Conservation (phyloP, 495 filamentous ascomycete genomes). For the Apodospora peruviana region DNA sequence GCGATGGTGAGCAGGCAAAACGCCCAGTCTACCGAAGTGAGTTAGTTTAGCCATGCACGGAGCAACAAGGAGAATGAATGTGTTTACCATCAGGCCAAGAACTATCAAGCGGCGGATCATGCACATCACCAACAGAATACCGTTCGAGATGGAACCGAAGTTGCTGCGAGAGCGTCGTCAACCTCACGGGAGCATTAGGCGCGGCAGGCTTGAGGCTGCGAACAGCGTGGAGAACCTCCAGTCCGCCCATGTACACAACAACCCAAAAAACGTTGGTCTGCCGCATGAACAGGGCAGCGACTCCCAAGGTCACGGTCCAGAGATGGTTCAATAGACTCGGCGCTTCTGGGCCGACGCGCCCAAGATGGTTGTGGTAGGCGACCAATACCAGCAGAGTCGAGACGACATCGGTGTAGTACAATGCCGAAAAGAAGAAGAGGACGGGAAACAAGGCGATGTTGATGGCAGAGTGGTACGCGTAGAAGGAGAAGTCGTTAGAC, state of each 20-base stretch:
- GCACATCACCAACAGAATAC: constrained; percentile 50
- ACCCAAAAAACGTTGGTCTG: constrained; percentile 99
- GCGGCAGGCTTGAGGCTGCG: constrained; percentile 32
- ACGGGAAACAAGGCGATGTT: constrained; percentile 86
- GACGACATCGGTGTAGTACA: constrained; percentile 89
- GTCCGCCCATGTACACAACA: constrained; percentile 73
- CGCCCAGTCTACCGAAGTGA: constrained; percentile 28
- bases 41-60: neutral
- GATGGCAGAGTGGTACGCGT: constrained; percentile 56
- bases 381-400: constrained; percentile 63
- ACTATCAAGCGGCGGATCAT: constrained; percentile 57
- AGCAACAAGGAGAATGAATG: neutral
- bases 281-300: constrained; percentile 64
- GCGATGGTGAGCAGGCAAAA: constrained; percentile 55
- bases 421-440: constrained; percentile 87
- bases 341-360: constrained; percentile 20
- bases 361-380: constrained; percentile 58
- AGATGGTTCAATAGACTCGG: constrained; percentile 27
- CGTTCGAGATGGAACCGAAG: constrained; percentile 25
- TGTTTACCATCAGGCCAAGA: constrained; percentile 52
- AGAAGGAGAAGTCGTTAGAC: constrained; percentile 10
- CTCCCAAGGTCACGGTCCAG: constrained; percentile 48
- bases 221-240: constrained; percentile 54
- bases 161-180: constrained; percentile 17
- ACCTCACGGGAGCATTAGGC: constrained; percentile 10